A percentile compares a stretch with the other conserved stretches of the same genome.
These are phyloP conservation scores for Tolypocladium nubicola DNA, from an alignment of 2,329 filamentous ascomycete species.

Conservation along the genomic window DNA sequence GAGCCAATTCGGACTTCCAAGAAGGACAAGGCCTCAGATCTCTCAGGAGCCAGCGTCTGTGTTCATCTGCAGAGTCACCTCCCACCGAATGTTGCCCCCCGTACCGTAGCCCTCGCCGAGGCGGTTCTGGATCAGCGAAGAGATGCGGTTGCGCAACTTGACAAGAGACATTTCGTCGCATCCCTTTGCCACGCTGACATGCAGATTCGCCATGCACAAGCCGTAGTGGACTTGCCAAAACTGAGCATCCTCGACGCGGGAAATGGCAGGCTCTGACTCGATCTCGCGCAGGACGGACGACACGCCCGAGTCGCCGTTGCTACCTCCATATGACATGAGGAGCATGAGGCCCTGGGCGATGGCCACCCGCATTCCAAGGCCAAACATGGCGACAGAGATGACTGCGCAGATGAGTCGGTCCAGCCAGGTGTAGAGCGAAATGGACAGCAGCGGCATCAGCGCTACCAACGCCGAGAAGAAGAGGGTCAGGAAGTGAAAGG, in stretches of 20 bases:
- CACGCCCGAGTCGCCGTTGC: constrained; percentile 36
- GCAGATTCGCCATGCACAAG: constrained; percentile 89
- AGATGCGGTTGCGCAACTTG: constrained; percentile 65
- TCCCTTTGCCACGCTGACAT: constrained; percentile 57
- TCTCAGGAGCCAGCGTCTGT: constrained; percentile 17
- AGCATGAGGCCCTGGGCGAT: constrained; percentile 86
- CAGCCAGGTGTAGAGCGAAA: constrained; percentile 72
- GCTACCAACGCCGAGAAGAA: constrained; percentile 75
- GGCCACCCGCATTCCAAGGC: constrained; percentile 72
- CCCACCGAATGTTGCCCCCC: constrained; percentile 74
- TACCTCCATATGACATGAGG: constrained; percentile 69
- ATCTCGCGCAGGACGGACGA: constrained; percentile 76
- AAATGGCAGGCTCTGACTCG: constrained; percentile 65
- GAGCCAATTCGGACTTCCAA: background rate
- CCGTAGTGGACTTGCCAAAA: constrained; percentile 99
- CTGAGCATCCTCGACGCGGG: constrained; percentile 74
- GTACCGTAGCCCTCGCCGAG: constrained; percentile 81
- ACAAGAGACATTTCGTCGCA: constrained; percentile 59
- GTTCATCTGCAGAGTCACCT: constrained; percentile 77
- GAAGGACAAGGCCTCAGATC: background rate
- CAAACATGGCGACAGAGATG: constrained; percentile 82
- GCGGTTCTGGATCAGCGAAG: constrained; percentile 70
- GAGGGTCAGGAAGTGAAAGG: constrained; percentile 87
- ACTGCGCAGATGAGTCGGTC: constrained; percentile 72
- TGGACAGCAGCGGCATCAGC: constrained; percentile 68